A percentile compares a stretch with the other conserved stretches of the same genome.
Evolutionary conservation across 1,139 yeast genomes (phyloP).

Genomic region (Blastobotrys illinoisensis): DNA sequence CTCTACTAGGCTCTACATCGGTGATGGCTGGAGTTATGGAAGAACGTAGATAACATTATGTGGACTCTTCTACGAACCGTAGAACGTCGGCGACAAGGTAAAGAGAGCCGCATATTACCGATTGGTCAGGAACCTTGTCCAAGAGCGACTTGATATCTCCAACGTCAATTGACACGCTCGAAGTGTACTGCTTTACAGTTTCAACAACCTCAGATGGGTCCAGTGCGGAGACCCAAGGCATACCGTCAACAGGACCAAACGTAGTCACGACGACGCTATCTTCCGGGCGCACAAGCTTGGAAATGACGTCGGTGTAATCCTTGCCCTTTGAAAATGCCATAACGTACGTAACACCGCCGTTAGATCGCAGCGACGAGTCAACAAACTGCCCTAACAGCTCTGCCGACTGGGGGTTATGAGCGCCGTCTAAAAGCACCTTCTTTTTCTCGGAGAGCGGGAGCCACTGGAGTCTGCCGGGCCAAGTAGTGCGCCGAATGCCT

Average conservation of each 20-base stretch:
- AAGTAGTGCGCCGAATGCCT: conserved; percentile 44
- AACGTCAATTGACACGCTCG: conserved; percentile 13
- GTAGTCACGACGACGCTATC: conserved; percentile 59
- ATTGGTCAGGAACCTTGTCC: conserved; percentile 29
- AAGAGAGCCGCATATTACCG: conserved; percentile 72
- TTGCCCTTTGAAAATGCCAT: conserved; percentile 77
- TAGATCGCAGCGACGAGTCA: conserved; percentile 22
- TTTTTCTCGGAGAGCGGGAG: conserved; percentile 47
- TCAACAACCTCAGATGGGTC: conserved; percentile 9
- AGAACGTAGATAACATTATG: too few species aligned
- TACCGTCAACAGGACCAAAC: conserved; percentile 69
- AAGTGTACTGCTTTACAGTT: conserved; percentile 1
- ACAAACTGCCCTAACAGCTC: conserved; percentile 51
- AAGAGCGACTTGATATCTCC: conserved; percentile 16
- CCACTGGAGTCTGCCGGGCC: conserved; percentile 41
- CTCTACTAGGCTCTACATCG: too few species aligned
- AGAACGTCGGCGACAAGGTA: conserved; percentile 65
- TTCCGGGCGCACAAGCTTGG: conserved; percentile 42
- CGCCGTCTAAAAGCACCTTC: conserved; percentile 78
- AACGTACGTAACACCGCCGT: conserved; percentile 49
- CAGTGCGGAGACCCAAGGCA: conserved; percentile 78
- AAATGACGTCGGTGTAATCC: conserved; percentile 47
- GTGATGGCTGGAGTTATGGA: too few species aligned
- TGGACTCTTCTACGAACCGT: background rate
- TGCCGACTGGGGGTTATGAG: conserved; percentile 87